Evolutionary conservation across 257 asterid species (phyloP), one percentile per base, ranked within the genome.

Genomic region (Gardenia jasminoides): DNA sequence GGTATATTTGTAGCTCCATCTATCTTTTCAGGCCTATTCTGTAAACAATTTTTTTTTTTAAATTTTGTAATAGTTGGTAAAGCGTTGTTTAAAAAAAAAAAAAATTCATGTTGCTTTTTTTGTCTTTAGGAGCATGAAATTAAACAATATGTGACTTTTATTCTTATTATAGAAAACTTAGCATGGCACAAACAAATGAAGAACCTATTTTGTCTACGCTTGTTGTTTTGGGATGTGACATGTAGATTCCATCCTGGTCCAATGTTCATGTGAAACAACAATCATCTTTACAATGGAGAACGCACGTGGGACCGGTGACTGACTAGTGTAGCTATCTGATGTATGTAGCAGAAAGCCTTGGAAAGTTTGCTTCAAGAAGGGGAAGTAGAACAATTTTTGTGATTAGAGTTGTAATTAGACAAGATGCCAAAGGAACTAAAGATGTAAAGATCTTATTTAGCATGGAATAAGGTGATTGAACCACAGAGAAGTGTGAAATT

Each of bases 231-330:
- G 52, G 31, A 20, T 59, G 59, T 9, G 19, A 26, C 26, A 47
- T 1, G 43, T 22, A 71, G 2, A 5, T 31, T 50, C 65, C 75
- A 77, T 50, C 75, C n/a, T 44, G 72, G 50, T 36, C 26, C 54
- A 76, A 31, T 15, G 22, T n/a, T 52, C 20, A 52, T 66, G 39
- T 52, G 79, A 19, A 20, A 77, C 11, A 3, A 44, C n/a, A 19
- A 20, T 70, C 41, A 4, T 12, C 74, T 70, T 70, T 43, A 44
- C 22, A 10, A 20, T 20, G 22, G 52, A 7, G 50, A 20, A 36
- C 39, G 73, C 8, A 68, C 43, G 74, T 43, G 56, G 74, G 52
- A 56, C 10, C 36, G 54, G 74, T 70, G 56, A 44, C 56, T 70
- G 56, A 70, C 46, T 44, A 4, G 19, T 43, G 74, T 22, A 70